A percentile compares a stretch with the other conserved stretches of the same genome.
Evolutionary conservation across 306 rosid genomes (phyloP).

Genomic region (Malus asiatica): DNA sequence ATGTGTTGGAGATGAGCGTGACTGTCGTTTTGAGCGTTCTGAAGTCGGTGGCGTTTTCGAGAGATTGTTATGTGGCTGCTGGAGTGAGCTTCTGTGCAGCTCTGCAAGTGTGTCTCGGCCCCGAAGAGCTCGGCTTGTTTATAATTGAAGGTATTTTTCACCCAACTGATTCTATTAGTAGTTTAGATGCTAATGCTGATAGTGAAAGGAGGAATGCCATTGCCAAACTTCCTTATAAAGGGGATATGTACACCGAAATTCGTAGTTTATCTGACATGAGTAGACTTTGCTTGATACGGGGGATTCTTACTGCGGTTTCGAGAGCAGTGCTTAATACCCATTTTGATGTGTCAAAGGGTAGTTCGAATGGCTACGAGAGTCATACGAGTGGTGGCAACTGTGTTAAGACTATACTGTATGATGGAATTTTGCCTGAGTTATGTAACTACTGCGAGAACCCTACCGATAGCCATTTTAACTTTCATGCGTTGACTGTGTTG

Average conservation of each 20-base stretch:
- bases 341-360: constrained; percentile 21
- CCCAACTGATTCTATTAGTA: constrained; percentile 14
- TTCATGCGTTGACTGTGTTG: constrained; percentile 86
- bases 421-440: constrained; percentile 90
- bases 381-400: constrained; percentile 3
- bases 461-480: constrained; percentile 81
- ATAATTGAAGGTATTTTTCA: constrained; percentile 52
- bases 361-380: constrained; percentile 23
- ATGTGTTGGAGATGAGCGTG: constrained; percentile 46
- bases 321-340: constrained; percentile 67
- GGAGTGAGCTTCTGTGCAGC: constrained; percentile 86
- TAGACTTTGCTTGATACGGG: constrained; percentile 83
- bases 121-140: constrained; percentile 65
- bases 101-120: constrained; percentile 55
- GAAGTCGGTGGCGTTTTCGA: constrained; percentile 56
- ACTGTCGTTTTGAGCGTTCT: constrained; percentile 48
- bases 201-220: constrained; percentile 29
- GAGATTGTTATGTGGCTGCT: constrained; percentile 92
- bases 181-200: constrained; percentile 18
- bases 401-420: constrained; percentile 65
- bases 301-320: constrained; percentile 80
- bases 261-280: constrained; percentile 50
- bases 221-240: constrained; percentile 53
- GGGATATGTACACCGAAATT: constrained; percentile 43
- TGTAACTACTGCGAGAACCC: constrained; percentile 84